Evolutionary conservation across 2,329 filamentous ascomycete species (phyloP).

Genomic region (Stemphylium beticola): DNA sequence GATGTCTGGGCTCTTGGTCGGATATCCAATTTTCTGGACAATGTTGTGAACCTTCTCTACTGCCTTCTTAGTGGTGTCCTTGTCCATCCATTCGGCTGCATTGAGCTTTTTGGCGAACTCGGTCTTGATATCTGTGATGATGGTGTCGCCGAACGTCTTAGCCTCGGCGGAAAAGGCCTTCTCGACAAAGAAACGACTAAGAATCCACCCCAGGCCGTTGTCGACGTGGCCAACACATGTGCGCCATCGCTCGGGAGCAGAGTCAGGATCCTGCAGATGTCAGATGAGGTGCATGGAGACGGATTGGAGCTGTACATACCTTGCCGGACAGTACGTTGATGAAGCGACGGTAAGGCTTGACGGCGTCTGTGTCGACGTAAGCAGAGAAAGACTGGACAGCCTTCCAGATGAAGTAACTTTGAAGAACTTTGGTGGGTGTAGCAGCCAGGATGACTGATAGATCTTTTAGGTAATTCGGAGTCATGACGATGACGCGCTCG

Average conservation of each 20-base stretch:
- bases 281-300: not conserved
- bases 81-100: slow-evolving; percentile 68
- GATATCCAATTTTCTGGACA: slow-evolving; percentile 71
- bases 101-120: slow-evolving; percentile 68
- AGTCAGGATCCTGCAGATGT: slow-evolving; percentile 60
- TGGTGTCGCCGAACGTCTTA: slow-evolving; percentile 70
- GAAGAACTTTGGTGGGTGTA: slow-evolving; percentile 62
- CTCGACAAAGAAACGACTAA: slow-evolving; percentile 74
- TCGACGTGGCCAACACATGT: slow-evolving; percentile 67
- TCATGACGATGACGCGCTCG: slow-evolving; percentile 63
- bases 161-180: slow-evolving; percentile 70
- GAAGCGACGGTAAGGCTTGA: slow-evolving; percentile 67
- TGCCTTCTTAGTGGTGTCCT: slow-evolving; percentile 64
- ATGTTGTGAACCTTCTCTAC: slow-evolving; percentile 72
- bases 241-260: slow-evolving; percentile 69
- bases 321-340: slow-evolving; percentile 66
- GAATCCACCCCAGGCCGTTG: slow-evolving; percentile 67
- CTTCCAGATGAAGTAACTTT: slow-evolving; percentile 71
- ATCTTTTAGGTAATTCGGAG: slow-evolving; percentile 66
- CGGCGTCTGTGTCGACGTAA: slow-evolving; percentile 64
- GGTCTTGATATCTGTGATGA: slow-evolving; percentile 73
- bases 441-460: slow-evolving; percentile 62
- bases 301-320: slow-evolving; percentile 12
- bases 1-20: slow-evolving; percentile 66
- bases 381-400: slow-evolving; percentile 60